Evolutionary conservation across 1,284 basidiomycete species (phyloP), one percentile per base, ranked within the genome.

Genomic region (Sporisorium exsertum): DNA sequence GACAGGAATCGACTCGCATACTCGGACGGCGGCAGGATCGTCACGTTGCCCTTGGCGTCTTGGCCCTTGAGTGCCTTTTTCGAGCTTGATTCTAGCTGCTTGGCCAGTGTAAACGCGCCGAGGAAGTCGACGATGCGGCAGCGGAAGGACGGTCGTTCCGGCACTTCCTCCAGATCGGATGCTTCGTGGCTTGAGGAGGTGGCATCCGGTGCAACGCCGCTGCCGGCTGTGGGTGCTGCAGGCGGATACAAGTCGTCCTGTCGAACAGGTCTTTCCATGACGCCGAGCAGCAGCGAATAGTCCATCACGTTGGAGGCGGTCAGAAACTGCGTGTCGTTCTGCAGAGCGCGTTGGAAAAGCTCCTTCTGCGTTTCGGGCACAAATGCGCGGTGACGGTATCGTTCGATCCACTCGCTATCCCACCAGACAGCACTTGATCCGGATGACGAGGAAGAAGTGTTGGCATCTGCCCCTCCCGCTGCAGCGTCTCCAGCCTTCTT

Each of bases 221-320:
- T 47, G 51, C 43, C 49, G n/a, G 50, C 35, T 9, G 55, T 45
- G 15, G 60, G 35, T 3, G 66, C 64, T 3, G 73, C 61, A 2
- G 61, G 45, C 18, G 68, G 73, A n/a, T 72, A 69, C 65, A 72
- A 54, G 49, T 77, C 74, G 33, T 72, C 65, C 16, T 54, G 54
- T 5, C 72, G 49, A 20, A 77, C 57, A 3, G 66, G 70, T 20
- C 58, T 58, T 47, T 80, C 80, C 40, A 64, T 75, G 46, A 81
- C 78, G 12, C 80, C 81, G 18, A 82, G 70, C n/a, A 82, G 71
- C 33, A 82, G 72, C 45, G 81, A 83, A 55, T 81, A 83, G 63
- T 83, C 81, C 81, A 83, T 83, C 13, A 81, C 75, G 63, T 83
- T 80, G 22, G 78, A 74, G 1, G 70, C 70, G 22, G 76, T 80